Evolutionary conservation across 1,139 yeast species (phyloP), one percentile per base, ranked within the genome.

Genomic region (Debaryomyces psychrophilus): DNA sequence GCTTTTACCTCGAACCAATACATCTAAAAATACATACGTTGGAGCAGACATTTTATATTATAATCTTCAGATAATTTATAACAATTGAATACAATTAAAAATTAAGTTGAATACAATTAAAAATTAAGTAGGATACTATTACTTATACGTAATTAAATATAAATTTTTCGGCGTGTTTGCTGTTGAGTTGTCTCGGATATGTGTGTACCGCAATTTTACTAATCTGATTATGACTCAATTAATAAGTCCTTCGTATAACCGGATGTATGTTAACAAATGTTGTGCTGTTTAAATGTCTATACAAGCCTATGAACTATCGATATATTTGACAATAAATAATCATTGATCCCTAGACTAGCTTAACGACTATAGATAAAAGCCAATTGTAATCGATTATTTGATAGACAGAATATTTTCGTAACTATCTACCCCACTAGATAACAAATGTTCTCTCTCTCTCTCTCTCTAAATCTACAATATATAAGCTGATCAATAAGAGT

Each of bases 31-130:
- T 67, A 71, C 77, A 56, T 72, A 72, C 77, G 72, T 68, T 60
- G 76, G 76, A 62, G 73, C 69, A 67, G 75, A 66, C 76, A 70
- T 70, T 37, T 46, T 44, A 35, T 42, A 37, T 37, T 17, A 26
- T 33, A 34, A 12, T 29, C 29, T 34, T 33, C 47, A 23, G 18
- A 44, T 15, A 22, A 17, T 23, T 29, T 26, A 17, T 37, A 27
- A 11, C 29, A 23, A 28, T 37, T 26, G 37, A 28, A 33, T 38
- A 26, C 27, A 28, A 37, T 22, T 33, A 34, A 17, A 25, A 23
- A 31, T 31, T 8, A 41, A 17, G 20, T 23, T 40, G 6, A 31
- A 12, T 12, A 12, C 27, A 28, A 37, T 22, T 33, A 34, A 17
- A 25, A 23, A 31, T 31, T 8, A 41, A 17, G 20, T 23, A 44